These are phyloP conservation scores for Parastagonospora nodorum DNA, from an alignment of 2,329 filamentous ascomycete species.

Conservation along the genomic window DNA sequence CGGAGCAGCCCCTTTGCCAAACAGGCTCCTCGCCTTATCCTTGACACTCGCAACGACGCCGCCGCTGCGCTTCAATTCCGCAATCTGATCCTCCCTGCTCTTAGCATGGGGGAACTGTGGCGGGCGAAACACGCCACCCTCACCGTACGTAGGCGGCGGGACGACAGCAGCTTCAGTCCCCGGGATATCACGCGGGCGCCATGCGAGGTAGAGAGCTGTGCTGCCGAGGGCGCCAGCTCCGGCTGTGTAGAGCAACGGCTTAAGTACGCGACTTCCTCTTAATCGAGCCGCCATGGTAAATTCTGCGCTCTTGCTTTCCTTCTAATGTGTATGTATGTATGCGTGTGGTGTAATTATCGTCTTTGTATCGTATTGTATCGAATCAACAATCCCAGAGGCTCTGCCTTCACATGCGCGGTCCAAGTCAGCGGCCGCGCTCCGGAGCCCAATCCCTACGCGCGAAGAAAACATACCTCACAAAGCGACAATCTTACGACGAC, in stretches of 20 bases:
- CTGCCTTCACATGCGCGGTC: constrained; percentile 13
- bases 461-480: constrained; percentile 13
- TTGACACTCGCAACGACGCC: constrained; percentile 42
- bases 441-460: constrained; percentile 3
- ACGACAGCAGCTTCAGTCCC: constrained; percentile 71
- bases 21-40: constrained; percentile 49
- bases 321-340: background rate
- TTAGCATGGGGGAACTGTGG: constrained; percentile 69
- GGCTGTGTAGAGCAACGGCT: constrained; percentile 64
- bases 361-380: background rate
- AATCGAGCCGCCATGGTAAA: constrained; percentile 40
- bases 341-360: no score
- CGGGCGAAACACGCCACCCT: constrained; percentile 69
- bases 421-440: constrained; percentile 22
- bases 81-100: constrained; percentile 67
- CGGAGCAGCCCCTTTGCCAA: constrained; percentile 38
- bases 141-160: constrained; percentile 71
- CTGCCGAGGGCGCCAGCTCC: constrained; percentile 60
- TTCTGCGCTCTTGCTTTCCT: constrained; percentile 3
- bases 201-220: constrained; percentile 64
- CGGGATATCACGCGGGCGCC: constrained; percentile 74
- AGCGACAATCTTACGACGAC: constrained; percentile 12
- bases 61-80: constrained; percentile 60
- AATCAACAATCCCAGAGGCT: constrained; percentile 20
- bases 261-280: constrained; percentile 55